Evolutionary conservation across 805 yeast genomes (phyloP), one percentile per base, ranked within the genome.

Genomic region (Kurtzmaniella cleridarum): DNA sequence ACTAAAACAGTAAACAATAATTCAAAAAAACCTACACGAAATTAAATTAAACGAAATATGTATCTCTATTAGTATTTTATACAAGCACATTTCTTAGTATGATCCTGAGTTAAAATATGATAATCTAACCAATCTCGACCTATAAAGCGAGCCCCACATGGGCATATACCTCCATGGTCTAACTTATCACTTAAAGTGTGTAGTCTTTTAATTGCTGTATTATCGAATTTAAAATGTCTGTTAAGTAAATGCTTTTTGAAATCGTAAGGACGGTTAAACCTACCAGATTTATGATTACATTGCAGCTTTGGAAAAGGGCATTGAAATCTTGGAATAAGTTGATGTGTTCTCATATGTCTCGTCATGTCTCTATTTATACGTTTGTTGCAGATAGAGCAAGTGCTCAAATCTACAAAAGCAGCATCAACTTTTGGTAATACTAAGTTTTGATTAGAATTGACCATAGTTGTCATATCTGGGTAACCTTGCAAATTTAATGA

Each of bases 191-290:
- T 67, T 41, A 80, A 56, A 41, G 75, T 77, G 42, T 74, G 75
- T 40, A 68, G 55, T 31, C 64, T 62, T 37, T 69, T 68, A 9
- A 69, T 67, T 28, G 58, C 51, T 3, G 63, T 61, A 41, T 75
- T 64, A 45, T 76, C 80, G 51, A 78, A 79, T 34, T 53, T 54
- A 51, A 80, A 80, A 47, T 80, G 87, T 38, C 72, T 63, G 51
- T 79, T 81, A 30, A 80, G 58, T 39, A 80, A 55, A 51, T 80
- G 87, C 50, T 80, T 80, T 51, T 80, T 80, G 63, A 65, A 78
- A 53, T 80, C 87, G 53, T 80, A 80, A 5, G 82, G 83, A 35
- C 87, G 62, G 57, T 80, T 80, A 61, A 80, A 80, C 49, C 66
- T 75, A 23, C 84, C 80, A 11, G 79, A 67, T 49, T 72, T 77